Evolutionary conservation across 495 filamentous ascomycete genomes (phyloP).

Genomic region (Tetracladium setigerum): DNA sequence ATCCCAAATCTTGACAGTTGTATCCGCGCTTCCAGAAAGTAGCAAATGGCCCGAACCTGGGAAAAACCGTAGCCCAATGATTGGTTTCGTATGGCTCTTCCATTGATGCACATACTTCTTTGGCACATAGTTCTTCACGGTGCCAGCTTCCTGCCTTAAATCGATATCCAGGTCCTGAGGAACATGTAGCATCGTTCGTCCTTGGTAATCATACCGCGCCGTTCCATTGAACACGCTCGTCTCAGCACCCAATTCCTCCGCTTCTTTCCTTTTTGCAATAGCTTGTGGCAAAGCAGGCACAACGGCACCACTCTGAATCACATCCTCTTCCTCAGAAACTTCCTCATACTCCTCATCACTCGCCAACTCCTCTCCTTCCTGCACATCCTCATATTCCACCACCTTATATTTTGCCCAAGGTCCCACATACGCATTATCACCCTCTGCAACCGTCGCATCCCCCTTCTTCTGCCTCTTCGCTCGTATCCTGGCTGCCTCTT

Average conservation of each 20-base stretch:
- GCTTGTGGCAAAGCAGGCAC: conserved; percentile 47
- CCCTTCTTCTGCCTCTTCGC: conserved; percentile 76
- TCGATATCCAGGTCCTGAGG: conserved; percentile 94
- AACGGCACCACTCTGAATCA: conserved; percentile 43
- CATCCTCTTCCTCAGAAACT: conserved; percentile 46
- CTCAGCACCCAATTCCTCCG: conserved; percentile 59
- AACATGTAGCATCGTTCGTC: conserved; percentile 89
- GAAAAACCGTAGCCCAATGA: conserved; percentile 83
- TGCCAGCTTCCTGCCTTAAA: conserved; percentile 70
- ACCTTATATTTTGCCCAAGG: conserved; percentile 85
- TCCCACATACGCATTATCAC: conserved; percentile 78
- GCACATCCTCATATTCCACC: conserved; percentile 52
- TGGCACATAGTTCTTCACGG: conserved; percentile 79
- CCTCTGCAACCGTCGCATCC: conserved; percentile 73
- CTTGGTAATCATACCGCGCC: conserved; percentile 83
- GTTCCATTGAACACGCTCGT: conserved; percentile 82
- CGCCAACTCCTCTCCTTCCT: conserved; percentile 43
- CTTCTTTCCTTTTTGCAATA: conserved; percentile 46
- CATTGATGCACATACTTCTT: conserved; percentile 90
- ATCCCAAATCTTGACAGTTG: conserved; percentile 90
- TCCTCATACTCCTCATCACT: conserved; percentile 81
- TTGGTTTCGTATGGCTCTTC: conserved; percentile 77
- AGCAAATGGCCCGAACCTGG: conserved; percentile 81
- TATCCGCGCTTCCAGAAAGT: conserved; percentile 77
- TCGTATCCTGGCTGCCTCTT: conserved; percentile 54